A percentile compares a stretch with the other conserved stretches of the same genome.
phyloP scores from a whole-genome alignment of 179 eudicot genomes.

The Beta macrorhiza region DNA sequence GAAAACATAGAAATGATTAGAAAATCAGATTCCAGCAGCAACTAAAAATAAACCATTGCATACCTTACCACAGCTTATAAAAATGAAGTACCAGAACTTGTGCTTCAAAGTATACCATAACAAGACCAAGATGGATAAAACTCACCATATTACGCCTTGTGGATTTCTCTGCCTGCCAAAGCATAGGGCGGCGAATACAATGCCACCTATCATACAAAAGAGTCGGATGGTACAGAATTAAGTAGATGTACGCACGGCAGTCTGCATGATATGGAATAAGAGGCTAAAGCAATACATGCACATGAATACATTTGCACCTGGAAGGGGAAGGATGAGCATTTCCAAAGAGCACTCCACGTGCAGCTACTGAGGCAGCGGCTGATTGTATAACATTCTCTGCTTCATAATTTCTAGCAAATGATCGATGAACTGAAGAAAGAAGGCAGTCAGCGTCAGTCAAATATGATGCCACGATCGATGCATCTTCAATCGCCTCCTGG shows the following conservation, averaged over 20 bases:
- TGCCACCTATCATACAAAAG: conserved; percentile 68
- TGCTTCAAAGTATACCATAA: not conserved
- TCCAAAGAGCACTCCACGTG: conserved; percentile 90
- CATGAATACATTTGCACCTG: conserved; percentile 43
- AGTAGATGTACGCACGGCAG: not conserved
- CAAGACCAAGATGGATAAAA: not conserved
- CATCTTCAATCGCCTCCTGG: conserved; percentile 92
- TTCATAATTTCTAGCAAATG: conserved; percentile 49
- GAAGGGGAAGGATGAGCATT: conserved; percentile 75
- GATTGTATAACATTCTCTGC: conserved; percentile 78
- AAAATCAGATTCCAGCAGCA: not conserved
- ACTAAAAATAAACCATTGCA: not conserved
- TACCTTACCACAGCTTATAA: not conserved
- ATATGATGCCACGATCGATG: conserved; percentile 67
- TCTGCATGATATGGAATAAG: not conserved
- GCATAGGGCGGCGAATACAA: conserved; percentile 77
- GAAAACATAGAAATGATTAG: not conserved
- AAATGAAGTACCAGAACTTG: not conserved
- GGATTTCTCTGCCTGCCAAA: conserved; percentile 85
- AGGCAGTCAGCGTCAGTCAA: conserved; percentile 87
- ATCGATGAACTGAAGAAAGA: conserved; percentile 60
- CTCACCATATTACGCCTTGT: conserved; percentile 67
- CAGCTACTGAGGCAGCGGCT: conserved; percentile 94
- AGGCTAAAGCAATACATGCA: not conserved
- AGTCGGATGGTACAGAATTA: not conserved